Conservation (phyloP, 306 rosid genomes). For the Acacia acuminata region DNA sequence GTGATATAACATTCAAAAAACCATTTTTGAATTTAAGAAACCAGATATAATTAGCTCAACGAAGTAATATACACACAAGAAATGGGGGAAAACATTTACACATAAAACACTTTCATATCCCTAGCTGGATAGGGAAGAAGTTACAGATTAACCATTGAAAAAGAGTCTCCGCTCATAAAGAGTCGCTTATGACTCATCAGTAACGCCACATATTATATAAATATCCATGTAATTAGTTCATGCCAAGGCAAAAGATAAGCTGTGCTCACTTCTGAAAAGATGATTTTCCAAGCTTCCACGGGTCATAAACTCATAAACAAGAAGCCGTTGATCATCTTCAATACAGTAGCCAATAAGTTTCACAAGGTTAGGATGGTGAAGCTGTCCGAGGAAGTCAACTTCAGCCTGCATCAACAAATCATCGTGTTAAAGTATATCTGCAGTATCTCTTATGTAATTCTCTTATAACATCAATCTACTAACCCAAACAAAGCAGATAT, state of each 20-base stretch:
- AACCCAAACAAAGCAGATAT: conserved; percentile 75
- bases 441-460: conserved; percentile 34
- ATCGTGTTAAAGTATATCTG: conserved; percentile 38
- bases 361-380: conserved; percentile 94
- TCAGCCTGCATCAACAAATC: conserved; percentile 77
- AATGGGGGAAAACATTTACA: background rate
- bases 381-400: conserved; percentile 95
- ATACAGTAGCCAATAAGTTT: conserved; percentile 92
- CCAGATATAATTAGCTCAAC: background rate
- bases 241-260: conserved; percentile 21
- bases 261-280: conserved; percentile 84
- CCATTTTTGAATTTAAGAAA: conserved; percentile 13
- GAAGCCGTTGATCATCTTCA: conserved; percentile 90
- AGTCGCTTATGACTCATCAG: background rate
- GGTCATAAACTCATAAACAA: conserved; percentile 94
- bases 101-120: background rate
- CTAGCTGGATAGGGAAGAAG: background rate
- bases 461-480: conserved; percentile 53
- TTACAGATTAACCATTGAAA: background rate
- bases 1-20: background rate
- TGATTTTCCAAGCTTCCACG: conserved; percentile 98
- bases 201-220: conserved; percentile 2
- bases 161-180: background rate
- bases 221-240: conserved; percentile 18
- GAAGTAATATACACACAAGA: background rate